Percentiles rank a stretch among this genome's conserved stretches.
phyloP scores from a whole-genome alignment of 257 asterid genomes.

The Buddleja alternifolia region DNA sequence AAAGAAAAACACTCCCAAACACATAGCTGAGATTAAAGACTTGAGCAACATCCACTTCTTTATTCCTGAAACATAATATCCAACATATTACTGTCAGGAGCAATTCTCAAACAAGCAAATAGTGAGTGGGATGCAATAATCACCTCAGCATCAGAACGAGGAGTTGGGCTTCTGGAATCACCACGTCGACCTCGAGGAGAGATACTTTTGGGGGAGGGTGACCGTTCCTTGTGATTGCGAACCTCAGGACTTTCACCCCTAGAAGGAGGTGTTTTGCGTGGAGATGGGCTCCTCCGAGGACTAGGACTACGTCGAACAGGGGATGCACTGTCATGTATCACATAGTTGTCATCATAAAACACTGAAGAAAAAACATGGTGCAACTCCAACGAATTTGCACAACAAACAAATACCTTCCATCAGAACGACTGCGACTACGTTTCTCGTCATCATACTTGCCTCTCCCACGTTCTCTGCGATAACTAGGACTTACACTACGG shows the following conservation, averaged over 20 bases:
- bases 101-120: background rate
- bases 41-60: conserved; percentile 27
- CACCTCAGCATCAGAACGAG: conserved; percentile 85
- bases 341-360: conserved; percentile 12
- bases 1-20: conserved; percentile 26
- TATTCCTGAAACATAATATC: conserved; percentile 41
- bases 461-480: conserved; percentile 74
- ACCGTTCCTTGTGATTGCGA: conserved; percentile 48
- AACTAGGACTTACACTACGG: conserved; percentile 69
- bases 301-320: conserved; percentile 74
- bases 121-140: conserved; percentile 27
- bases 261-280: conserved; percentile 55
- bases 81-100: conserved; percentile 5
- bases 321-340: conserved; percentile 61
- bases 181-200: conserved; percentile 71
- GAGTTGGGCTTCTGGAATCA: conserved; percentile 73
- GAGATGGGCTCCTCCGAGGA: conserved; percentile 78
- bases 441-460: conserved; percentile 71
- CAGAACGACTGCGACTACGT: conserved; percentile 76
- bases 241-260: conserved; percentile 72
- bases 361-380: background rate
- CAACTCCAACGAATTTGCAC: background rate
- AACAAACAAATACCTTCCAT: conserved; percentile 57
- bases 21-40: conserved; percentile 12
- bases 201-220: conserved; percentile 63